These are phyloP conservation scores for Trypanosoma scelopori DNA, from an alignment of 208 protist species.

Conservation along the genomic window DNA sequence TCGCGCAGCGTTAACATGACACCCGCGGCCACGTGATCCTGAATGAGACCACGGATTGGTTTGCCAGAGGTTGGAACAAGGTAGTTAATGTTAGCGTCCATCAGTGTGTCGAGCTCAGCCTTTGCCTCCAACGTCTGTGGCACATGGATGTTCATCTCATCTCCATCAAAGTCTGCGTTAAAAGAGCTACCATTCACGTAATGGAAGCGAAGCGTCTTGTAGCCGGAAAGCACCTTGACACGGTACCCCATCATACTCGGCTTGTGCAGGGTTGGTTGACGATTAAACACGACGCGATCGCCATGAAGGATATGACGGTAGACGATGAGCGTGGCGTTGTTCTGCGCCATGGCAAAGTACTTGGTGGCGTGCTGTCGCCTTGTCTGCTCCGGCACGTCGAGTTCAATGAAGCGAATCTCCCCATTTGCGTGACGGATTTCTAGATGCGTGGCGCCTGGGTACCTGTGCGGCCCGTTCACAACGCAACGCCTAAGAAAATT, in stretches of 20 bases:
- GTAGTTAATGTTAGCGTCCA: conserved; percentile 97
- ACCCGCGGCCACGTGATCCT: conserved; percentile 99
- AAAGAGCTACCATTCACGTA: conserved; percentile 99
- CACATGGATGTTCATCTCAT: conserved; percentile 99
- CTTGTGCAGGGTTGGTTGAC: conserved; percentile 99
- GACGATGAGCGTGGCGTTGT: conserved; percentile 80
- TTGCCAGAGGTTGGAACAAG: conserved; percentile 94
- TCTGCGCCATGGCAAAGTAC: conserved; percentile 80
- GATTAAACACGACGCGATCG: conserved; percentile 99
- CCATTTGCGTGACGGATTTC: conserved; percentile 75
- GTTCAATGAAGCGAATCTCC: conserved; percentile 77
- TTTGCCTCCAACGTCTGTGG: conserved; percentile 95
- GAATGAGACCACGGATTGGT: conserved; percentile 99
- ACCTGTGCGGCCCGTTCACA: conserved; percentile 96
- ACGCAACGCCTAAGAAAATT: conserved; percentile 94
- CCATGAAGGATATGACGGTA: conserved; percentile 97
- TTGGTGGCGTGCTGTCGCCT: conserved; percentile 77
- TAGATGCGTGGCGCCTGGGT: conserved; percentile 98
- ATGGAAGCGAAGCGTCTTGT: conserved; percentile 98
- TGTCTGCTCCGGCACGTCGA: conserved; percentile 67
- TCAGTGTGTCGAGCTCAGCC: conserved; percentile 95
- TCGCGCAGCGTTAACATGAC: conserved; percentile 96
- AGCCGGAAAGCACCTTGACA: conserved; percentile 91
- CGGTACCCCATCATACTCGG: conserved; percentile 98
- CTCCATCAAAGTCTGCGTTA: conserved; percentile 99